Evolutionary conservation across 345 rosid species (phyloP).

Genomic region (Kernera saxatilis): DNA sequence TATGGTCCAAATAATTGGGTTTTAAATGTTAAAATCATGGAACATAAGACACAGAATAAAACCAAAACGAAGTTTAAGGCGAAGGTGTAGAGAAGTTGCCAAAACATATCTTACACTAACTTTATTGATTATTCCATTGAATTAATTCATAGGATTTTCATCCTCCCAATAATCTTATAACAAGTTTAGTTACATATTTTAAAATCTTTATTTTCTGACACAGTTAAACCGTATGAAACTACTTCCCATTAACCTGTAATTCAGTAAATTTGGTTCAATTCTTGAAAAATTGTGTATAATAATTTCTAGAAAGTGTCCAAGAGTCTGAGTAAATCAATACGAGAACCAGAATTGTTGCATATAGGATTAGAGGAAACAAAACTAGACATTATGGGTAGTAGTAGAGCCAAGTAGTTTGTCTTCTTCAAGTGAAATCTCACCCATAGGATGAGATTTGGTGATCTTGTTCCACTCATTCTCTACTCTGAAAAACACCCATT

Average conservation of each 20-base stretch:
- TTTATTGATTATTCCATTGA: too few relatives aligned
- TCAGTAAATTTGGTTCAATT: not conserved
- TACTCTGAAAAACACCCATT: slow-evolving; percentile 94
- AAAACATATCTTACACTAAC: too few relatives aligned
- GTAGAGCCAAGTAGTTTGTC: slow-evolving; percentile 58
- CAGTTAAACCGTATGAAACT: not conserved
- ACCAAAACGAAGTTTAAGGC: too few relatives aligned
- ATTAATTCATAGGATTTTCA: not conserved
- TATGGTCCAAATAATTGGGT: too few relatives aligned
- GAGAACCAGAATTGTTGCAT: not conserved
- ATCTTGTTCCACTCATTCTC: slow-evolving; percentile 96
- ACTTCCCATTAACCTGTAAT: not conserved
- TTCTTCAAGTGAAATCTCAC: slow-evolving; percentile 60
- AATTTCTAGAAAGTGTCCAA: not conserved
- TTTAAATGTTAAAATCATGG: too few relatives aligned
- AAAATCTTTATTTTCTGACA: not conserved
- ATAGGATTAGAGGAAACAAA: slow-evolving; percentile 17
- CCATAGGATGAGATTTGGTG: slow-evolving; percentile 57
- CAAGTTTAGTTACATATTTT: not conserved
- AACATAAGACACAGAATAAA: too few relatives aligned
- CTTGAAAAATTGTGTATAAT: not conserved
- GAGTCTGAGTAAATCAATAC: not conserved
- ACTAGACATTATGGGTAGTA: slow-evolving; percentile 58
- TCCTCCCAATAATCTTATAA: not conserved
- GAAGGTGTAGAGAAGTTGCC: too few relatives aligned